These are phyloP conservation scores for Cercospora zeae-maydis DNA, from an alignment of 2,329 filamentous ascomycete genomes.

Conservation along the genomic window DNA sequence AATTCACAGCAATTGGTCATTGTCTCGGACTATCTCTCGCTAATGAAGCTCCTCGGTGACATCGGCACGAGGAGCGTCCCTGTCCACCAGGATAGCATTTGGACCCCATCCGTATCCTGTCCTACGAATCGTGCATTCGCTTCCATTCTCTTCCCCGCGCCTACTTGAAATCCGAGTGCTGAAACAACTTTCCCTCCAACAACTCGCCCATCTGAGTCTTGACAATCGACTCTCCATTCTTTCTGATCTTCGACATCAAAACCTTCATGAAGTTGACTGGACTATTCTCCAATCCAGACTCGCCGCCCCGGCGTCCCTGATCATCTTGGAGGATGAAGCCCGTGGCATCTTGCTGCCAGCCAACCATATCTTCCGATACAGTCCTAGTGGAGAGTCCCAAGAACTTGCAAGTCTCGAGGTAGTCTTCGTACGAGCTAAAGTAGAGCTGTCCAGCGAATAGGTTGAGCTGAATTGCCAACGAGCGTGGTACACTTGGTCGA, in stretches of 20 bases:
- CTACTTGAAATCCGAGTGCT: constrained; percentile 1
- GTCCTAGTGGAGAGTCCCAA: constrained; percentile 45
- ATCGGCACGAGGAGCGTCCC: too few relatives aligned
- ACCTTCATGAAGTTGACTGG: constrained; percentile 28
- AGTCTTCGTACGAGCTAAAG: constrained; percentile 53
- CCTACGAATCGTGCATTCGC: neutral
- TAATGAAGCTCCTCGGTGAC: too few relatives aligned
- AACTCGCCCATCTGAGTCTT: constrained; percentile 32
- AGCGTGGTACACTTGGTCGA: constrained; percentile 17
- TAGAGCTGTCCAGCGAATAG: constrained; percentile 68
- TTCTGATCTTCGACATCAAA: constrained; percentile 25
- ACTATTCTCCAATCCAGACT: constrained; percentile 21
- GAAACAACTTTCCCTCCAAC: constrained; percentile 19
- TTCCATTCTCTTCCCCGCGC: neutral
- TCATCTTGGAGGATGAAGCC: constrained; percentile 27
- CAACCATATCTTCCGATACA: constrained; percentile 1
- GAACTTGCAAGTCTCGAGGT: constrained; percentile 50
- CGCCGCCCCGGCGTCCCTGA: constrained; percentile 19
- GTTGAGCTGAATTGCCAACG: constrained; percentile 48
- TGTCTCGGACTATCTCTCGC: too few relatives aligned
- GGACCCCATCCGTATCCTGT: neutral
- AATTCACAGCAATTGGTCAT: too few relatives aligned
- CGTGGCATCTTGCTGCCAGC: constrained; percentile 22
- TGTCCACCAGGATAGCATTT: too few relatives aligned
- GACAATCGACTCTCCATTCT: constrained; percentile 25